A percentile compares a stretch with the other conserved stretches of the same genome.
These are phyloP conservation scores for Penicillium janthinellum DNA, from an alignment of 2,329 filamentous ascomycete species.

Conservation along the genomic window DNA sequence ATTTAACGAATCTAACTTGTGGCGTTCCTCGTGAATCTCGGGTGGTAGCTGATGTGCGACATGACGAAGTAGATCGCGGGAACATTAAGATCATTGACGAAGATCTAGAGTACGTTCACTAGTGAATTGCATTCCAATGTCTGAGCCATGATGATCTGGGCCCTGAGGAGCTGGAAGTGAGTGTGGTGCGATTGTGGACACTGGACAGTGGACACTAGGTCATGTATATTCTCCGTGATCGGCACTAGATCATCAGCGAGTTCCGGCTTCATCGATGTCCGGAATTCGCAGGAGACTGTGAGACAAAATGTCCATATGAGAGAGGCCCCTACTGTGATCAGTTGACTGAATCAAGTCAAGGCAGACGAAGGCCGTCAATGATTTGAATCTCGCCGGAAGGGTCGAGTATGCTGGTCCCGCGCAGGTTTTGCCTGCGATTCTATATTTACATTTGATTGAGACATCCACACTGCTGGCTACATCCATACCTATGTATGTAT, in stretches of 20 bases:
- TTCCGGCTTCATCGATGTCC: neutral
- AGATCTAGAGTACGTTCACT: constrained; percentile 2
- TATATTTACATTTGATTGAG: neutral
- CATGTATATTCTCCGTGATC: neutral
- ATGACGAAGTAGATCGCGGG: neutral
- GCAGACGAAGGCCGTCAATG: neutral
- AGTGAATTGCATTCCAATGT: neutral
- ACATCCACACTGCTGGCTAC: neutral
- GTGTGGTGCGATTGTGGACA: neutral
- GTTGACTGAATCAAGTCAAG: neutral
- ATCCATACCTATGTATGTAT: no score
- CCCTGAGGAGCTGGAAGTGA: neutral
- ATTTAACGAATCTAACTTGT: constrained; percentile 6
- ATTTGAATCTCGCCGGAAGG: neutral
- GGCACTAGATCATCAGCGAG: neutral
- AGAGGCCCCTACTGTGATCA: neutral
- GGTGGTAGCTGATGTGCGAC: neutral
- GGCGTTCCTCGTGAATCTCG: constrained; percentile 11
- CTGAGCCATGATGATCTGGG: constrained; percentile 1
- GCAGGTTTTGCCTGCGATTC: neutral
- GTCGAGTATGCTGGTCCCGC: neutral
- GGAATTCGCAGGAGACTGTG: neutral
- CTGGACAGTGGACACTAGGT: no score
- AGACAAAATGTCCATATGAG: neutral
- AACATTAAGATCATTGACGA: constrained; percentile 5